These are phyloP conservation scores for Colletotrichum abscissum DNA, from an alignment of 2,329 filamentous ascomycete species.

Conservation along the genomic window DNA sequence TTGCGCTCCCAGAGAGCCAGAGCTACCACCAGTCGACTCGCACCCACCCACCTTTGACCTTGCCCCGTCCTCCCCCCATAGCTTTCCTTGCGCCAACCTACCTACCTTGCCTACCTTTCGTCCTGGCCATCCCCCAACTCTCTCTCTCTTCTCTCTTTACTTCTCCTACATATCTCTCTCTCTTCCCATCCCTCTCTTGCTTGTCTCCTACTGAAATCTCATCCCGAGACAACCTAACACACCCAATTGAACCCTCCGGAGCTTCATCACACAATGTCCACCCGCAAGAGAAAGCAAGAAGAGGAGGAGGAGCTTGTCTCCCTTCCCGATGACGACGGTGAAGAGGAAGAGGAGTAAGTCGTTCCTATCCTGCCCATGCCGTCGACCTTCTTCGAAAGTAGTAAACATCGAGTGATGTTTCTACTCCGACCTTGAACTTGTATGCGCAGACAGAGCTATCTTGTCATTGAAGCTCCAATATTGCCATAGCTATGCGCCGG, in stretches of 20 bases:
- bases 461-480: neutral
- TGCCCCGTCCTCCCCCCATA: constrained; percentile 30
- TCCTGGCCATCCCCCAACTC: constrained; percentile 32
- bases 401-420: neutral
- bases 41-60: constrained; percentile 31
- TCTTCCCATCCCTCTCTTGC: constrained; percentile 17
- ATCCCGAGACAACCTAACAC: neutral
- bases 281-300: constrained; percentile 66
- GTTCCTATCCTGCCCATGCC: neutral
- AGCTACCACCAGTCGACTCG: constrained; percentile 28
- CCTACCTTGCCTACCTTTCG: constrained; percentile 31
- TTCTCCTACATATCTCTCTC: constrained; percentile 25
- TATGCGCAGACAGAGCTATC: neutral
- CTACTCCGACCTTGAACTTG: neutral
- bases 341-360: constrained; percentile 66
- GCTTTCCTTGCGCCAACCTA: constrained; percentile 34
- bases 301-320: constrained; percentile 66
- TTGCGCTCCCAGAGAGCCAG: neutral
- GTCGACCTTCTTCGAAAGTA: neutral
- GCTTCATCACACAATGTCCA: constrained; percentile 51
- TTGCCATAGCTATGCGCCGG: constrained; percentile 14
- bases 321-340: constrained; percentile 62
- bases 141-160: constrained; percentile 19
- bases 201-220: neutral
- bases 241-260: constrained; percentile 42